Evolutionary conservation across 2,329 filamentous ascomycete genomes (phyloP).

Genomic region (Endothia cerciana): DNA sequence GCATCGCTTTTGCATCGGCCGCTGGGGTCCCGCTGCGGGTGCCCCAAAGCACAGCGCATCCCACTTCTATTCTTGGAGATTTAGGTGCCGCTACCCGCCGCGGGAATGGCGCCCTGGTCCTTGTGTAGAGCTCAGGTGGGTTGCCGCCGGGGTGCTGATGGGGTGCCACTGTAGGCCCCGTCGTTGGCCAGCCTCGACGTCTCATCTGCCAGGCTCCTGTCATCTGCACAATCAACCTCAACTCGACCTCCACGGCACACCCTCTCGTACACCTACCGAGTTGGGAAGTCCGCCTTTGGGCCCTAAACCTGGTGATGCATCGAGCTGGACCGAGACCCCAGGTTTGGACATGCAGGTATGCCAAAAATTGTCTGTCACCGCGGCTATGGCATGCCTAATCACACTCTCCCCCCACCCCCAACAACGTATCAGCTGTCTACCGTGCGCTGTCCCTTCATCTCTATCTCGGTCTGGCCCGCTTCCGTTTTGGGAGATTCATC

Average conservation of each 20-base stretch:
- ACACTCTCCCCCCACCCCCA: too few species aligned
- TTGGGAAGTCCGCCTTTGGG: not conserved
- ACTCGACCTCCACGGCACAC: not conserved
- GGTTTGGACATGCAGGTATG: not conserved
- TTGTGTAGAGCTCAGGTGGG: not conserved
- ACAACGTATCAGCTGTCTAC: too few species aligned
- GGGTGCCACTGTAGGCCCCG: conserved; percentile 1
- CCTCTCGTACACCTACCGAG: not conserved
- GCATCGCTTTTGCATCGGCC: not conserved
- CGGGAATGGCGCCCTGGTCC: conserved; percentile 14
- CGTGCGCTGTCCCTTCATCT: not conserved
- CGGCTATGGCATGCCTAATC: not conserved
- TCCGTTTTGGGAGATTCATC: not conserved
- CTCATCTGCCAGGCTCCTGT: conserved; percentile 14
- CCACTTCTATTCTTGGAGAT: conserved; percentile 17
- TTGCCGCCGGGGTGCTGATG: not conserved
- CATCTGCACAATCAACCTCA: conserved; percentile 6
- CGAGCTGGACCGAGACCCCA: not conserved
- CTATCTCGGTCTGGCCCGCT: conserved; percentile 11
- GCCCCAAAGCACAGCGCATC: conserved; percentile 10
- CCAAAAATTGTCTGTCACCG: not conserved
- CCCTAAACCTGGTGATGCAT: not conserved
- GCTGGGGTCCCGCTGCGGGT: not conserved
- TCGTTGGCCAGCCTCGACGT: conserved; percentile 13
- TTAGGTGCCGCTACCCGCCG: conserved; percentile 14